These are phyloP conservation scores for Teratosphaeriaceae sp. DNA, from an alignment of 2,329 filamentous ascomycete genomes.

Conservation along the genomic window DNA sequence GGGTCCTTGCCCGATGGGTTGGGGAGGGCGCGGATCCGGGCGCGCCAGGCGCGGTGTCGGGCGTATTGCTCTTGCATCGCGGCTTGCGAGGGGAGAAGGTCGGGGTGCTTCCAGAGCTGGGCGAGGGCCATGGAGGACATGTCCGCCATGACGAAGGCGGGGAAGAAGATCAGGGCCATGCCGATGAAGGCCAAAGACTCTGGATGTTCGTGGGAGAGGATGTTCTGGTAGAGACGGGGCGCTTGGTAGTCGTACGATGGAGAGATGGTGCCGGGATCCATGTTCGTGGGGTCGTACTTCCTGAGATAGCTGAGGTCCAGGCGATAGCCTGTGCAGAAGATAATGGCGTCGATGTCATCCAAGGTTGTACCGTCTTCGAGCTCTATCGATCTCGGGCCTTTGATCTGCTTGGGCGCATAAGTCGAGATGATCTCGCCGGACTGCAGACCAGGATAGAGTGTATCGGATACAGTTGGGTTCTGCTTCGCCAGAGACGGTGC, in stretches of 20 bases:
- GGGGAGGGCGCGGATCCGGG: background rate
- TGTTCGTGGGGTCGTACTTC: background rate
- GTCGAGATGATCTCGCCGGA: background rate
- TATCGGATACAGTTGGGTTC: conserved; percentile 2
- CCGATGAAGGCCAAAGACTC: conserved; percentile 3
- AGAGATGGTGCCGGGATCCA: background rate
- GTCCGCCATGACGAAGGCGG: conserved; percentile 1
- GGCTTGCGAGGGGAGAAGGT: background rate
- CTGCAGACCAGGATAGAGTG: background rate
- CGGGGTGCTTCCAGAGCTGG: background rate
- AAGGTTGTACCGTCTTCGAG: conserved; percentile 2
- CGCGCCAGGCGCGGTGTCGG: background rate
- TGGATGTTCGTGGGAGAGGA: conserved; percentile 2
- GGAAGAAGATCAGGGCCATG: background rate
- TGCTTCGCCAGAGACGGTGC: background rate
- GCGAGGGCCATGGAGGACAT: background rate
- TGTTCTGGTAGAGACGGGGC: conserved; percentile 3
- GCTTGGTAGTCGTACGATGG: conserved; percentile 1
- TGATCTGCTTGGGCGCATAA: background rate
- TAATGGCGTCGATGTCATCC: background rate
- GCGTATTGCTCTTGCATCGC: background rate
- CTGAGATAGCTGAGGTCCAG: conserved; percentile 3
- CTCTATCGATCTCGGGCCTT: background rate
- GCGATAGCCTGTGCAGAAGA: conserved; percentile 3
- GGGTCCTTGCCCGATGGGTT: background rate